Conservation (phyloP, 257 asterid genomes). For the Nicotiana obtusifolia region DNA sequence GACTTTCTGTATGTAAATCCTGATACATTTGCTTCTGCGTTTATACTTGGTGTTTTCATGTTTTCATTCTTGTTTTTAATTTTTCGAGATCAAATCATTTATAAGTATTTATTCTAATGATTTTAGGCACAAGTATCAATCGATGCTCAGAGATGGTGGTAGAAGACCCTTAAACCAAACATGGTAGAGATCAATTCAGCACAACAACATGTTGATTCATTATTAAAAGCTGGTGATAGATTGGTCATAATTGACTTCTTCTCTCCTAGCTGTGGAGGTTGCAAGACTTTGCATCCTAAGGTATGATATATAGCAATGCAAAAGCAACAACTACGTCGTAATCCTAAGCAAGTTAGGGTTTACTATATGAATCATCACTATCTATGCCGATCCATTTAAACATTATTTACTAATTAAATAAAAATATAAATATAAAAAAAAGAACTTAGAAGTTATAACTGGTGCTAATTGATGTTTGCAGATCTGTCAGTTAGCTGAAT, state of each 20-base stretch:
- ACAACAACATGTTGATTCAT: conserved; percentile 37
- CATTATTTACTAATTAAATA: too few species aligned
- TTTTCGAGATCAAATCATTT: background rate
- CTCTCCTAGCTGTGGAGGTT: conserved; percentile 42
- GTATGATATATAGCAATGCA: background rate
- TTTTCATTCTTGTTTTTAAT: background rate
- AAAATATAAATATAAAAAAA: too few species aligned
- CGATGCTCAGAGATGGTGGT: conserved; percentile 36
- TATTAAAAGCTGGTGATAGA: conserved; percentile 29
- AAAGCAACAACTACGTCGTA: too few species aligned
- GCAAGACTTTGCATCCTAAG: conserved; percentile 45
- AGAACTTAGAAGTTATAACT: too few species aligned
- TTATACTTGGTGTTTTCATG: background rate
- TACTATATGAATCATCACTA: too few species aligned
- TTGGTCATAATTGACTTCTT: conserved; percentile 37
- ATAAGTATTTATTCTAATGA: background rate
- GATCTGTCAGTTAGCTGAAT: conserved; percentile 40
- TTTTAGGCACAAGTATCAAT: background rate
- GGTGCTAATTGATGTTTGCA: conserved; percentile 5
- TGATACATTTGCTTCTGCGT: too few species aligned
- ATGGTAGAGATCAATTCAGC: conserved; percentile 29
- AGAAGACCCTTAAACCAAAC: conserved; percentile 31
- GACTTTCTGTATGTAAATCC: background rate
- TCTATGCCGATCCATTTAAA: too few species aligned
- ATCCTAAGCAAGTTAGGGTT: too few species aligned